Base-by-base conservation (phyloP, 192 early-diverging fungal genomes). In the Linnemannia exigua region DNA sequence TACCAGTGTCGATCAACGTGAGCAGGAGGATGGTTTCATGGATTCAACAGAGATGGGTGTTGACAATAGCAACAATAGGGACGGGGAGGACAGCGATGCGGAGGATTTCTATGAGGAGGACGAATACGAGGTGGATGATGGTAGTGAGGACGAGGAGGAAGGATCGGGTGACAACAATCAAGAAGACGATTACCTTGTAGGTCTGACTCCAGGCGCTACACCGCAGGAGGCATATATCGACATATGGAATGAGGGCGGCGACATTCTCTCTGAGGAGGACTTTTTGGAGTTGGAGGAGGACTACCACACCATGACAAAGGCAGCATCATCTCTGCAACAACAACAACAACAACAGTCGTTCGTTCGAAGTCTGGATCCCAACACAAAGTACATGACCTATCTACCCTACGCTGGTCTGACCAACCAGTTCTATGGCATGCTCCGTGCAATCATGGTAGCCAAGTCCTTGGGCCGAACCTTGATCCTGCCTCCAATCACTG, bases 371-470 rank as follows among this genome's bases (percentile, higher is more conserved):
- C 52, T 79, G 8, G 76, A 70, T 12, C 66, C 67, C 12, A 63
- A 66, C 54, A 78, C 67, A 20, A 58, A 58, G 31, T 86, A 86
- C 41, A 76, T 86, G 78, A 77, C 68, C 31, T 86, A 86, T 51
- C 70, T 86, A 0, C 84, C 84, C 1, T 68, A 75, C 11, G 78
- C 58, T 0, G 84, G 75, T 0, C 19, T 86, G n/a, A 68, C 70
- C 20, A 75, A 76, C 36, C 84, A 86, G 22, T 86, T 86, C 70
- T 61, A 72, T 36, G 70, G 78, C 4, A 86, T 86, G 84, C 70
- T 86, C 0, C 84, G 78, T 0, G 84, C 84, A 22, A 66, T 79
- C 58, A 80, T 79, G 84, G 35, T 86, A 22, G 73, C 84, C 48
- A 79, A 77, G 17, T 66, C 77, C 0, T 31, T 86, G 4, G 74